Base-by-base conservation (phyloP, 148 eudicot genomes). In the Nepenthes gracilis region DNA sequence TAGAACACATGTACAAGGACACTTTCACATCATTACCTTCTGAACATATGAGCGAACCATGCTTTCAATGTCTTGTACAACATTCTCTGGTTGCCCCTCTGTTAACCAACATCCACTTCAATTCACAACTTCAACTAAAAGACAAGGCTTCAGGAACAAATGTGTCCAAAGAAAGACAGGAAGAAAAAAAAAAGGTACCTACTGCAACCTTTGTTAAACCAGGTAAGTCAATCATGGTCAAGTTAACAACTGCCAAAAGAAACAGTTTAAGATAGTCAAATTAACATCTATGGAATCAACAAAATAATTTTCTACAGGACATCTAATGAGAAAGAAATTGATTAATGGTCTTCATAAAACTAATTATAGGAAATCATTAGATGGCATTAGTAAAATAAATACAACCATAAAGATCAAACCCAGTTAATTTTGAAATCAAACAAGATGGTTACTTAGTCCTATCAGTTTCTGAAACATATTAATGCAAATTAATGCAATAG, bases 81-180 rank as follows among this genome's bases (percentile, higher is more conserved):
- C 78, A 65, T 66, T 81, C 59, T 90, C 91, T 35, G 86, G 83
- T 62, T 90, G 95, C 35, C 97, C 97, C 77, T 84, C 97, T 90
- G 77, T 47, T 12, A 60, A 57, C 36, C 35, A 72, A 58, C 48
- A 63, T 32, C 33, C 36, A 49, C 9, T 33, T 9, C 36, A 32
- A 64, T 9, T 23, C 23, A 23, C 23, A 23, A 23, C 23, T 40
- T 37, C 5, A 64, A 12, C 62, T 55, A 61, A 47, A 36, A 34
- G 7, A 13, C 45, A 34, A 34, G 2, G 10, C 57, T 11, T 51
- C 47, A 11, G 9, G 14, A n/a, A 45, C n/a, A 47, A 33, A 45
- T 11, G 54, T 14, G 23, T 2, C 45, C 33, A 52, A 54, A 59
- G 35, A 52, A 58, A 48, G 12, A 11, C 43, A 51, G 13, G 36